Base-by-base conservation (phyloP, 176 grass and related monocot species). In the Musa schizocarpa region DNA sequence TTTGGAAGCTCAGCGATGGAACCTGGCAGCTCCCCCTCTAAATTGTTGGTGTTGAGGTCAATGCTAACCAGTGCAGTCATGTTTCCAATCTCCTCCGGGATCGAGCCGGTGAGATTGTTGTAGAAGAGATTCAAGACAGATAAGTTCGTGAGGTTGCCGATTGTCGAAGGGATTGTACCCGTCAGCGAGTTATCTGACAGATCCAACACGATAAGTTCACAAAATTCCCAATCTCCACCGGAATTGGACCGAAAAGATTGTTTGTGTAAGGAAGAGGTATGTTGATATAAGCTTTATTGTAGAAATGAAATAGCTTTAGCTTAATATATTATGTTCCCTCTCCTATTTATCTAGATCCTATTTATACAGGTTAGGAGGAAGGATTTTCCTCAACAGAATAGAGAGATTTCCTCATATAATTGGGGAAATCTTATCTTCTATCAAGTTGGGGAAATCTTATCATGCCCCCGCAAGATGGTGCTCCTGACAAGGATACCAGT, bases 51-150 rank as follows among this genome's bases (percentile, higher is more conserved):
- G 69, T 21, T 85, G 23, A 96, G 3, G 59, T 79, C 78, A 16
- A 96, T 23, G 11, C 2, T 53, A 64, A 74, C 21, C 69, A 96
- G 55, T 74, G 81, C 74, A 13, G 50, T 72, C 86, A 96, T 85
- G 81, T 85, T 89, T 12, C 88, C 86, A 0, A 96, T 34, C 81
- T 91, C 88, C 8, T 51, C 59, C 19, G 92, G 92, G 17, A 96
- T 27, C 61, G 19, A 3, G 9, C 92, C 86, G 48, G 81, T 83
- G 71, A 96, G 77, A 56, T 89, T 76, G 79, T 96, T 96, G 27
- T 71, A 51, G 81, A 79, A 91, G 12, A 96, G 86, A 1, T 58
- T 50, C 56, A 96, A 81, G 14, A 1, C 29, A 8, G 13, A 13
- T 22, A 96, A 80, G 4, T 79, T 81, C 4, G 69, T 81, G 16